Evolutionary conservation across 129 eudicot genomes (phyloP), one percentile per base, ranked within the genome.

Genomic region (Saussurea involucrata): DNA sequence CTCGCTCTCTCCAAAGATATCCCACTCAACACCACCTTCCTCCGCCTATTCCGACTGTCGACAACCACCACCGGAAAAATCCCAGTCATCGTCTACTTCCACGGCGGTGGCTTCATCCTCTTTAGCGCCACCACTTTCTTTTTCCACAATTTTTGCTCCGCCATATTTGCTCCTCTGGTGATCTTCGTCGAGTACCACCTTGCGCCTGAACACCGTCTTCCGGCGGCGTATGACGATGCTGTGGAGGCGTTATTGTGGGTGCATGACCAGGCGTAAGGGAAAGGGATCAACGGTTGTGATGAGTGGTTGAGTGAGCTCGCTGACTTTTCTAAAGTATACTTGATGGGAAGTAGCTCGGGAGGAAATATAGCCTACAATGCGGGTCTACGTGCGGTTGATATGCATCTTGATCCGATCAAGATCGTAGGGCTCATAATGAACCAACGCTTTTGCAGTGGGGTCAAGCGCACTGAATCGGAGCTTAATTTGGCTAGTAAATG

Each of bases 141-240:
- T 4, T 87, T 87, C 34, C 92, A 93, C 72, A 53, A 82, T 8
- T 84, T 95, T 15, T 93, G 98, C 82, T 33, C 46, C 33, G 40
- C 64, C 22, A 73, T 87, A 34, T 75, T 92, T 0, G 78, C 87
- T 24, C 82, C 97, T 3, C 7, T 93, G 5, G 49, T 93, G 36
- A 76, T 89, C 46, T 88, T 97, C 24, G 93, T 93, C 10, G 92
- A 93, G 71, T 93, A 90, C 70, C 92, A 95, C n/a, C 86, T 93
- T 0, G 95, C 97, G 5, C 98, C 98, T 5, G 98, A 93, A 74
- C 73, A 89, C 69, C 97, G 92, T 22, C 97, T 93, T 1, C 98
- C 98, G 4, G 97, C 95, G 0, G 97, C 97, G 0, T 93, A 93
- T 53, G 92, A 90, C 6, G 98, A 93, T n/a, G 98, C 95, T 24